phyloP scores from a whole-genome alignment of 768 basidiomycete species.

The Pleurotus giganteus region DNA sequence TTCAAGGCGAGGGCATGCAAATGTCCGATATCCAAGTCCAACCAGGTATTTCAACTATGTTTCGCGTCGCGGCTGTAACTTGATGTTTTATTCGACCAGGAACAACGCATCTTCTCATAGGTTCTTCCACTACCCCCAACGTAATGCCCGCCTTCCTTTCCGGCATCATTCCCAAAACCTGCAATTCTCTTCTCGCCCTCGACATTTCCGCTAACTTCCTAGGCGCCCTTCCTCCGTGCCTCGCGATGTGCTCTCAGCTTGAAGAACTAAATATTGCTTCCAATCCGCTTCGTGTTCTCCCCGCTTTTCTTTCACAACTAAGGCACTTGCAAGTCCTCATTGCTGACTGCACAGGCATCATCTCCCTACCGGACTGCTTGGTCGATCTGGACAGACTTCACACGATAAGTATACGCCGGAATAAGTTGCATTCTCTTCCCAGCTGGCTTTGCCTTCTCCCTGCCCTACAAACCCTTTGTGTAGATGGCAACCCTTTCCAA shows the following conservation, averaged over 20 bases:
- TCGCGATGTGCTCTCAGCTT: slow-evolving; percentile 76
- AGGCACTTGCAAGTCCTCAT: slow-evolving; percentile 81
- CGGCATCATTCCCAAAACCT: slow-evolving; percentile 66
- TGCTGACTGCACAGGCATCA: slow-evolving; percentile 87
- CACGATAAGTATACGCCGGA: slow-evolving; percentile 85
- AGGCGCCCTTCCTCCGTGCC: slow-evolving; percentile 75
- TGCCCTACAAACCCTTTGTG: slow-evolving; percentile 77
- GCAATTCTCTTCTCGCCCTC: slow-evolving; percentile 79
- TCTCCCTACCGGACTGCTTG: slow-evolving; percentile 72
- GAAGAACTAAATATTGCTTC: slow-evolving; percentile 94
- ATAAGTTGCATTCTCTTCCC: slow-evolving; percentile 87
- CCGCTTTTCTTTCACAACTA: slow-evolving; percentile 79
- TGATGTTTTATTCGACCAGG: slow-evolving; percentile 42
- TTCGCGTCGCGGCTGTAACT: background rate
- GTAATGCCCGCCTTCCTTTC: slow-evolving; percentile 76
- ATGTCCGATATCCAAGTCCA: slow-evolving; percentile 63
- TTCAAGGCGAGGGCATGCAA: slow-evolving; percentile 63
- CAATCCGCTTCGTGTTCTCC: slow-evolving; percentile 91
- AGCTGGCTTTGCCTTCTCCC: slow-evolving; percentile 92
- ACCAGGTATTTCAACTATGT: slow-evolving; percentile 55
- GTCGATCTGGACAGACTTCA: slow-evolving; percentile 76
- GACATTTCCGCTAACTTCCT: slow-evolving; percentile 92
- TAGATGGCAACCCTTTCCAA: slow-evolving; percentile 97
- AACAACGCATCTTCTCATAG: slow-evolving; percentile 90
- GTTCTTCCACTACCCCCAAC: slow-evolving; percentile 76